These are phyloP conservation scores for Themeda triandra DNA, from an alignment of 176 grass and related monocot species.

Conservation along the genomic window DNA sequence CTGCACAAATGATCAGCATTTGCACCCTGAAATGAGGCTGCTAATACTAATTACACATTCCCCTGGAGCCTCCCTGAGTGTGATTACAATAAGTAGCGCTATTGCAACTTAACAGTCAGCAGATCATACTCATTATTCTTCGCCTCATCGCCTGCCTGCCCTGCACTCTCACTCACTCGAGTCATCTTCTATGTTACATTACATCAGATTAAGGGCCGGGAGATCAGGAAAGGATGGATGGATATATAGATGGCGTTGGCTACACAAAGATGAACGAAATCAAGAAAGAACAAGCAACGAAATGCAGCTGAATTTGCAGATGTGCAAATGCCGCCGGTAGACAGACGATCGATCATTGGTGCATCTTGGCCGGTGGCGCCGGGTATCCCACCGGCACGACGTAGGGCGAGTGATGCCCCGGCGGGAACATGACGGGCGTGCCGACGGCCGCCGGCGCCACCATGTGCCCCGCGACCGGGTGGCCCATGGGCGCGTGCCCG, in stretches of 20 bases:
- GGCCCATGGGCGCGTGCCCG: constrained; percentile 68
- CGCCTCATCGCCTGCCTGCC: not conserved
- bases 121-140: constrained; percentile 20
- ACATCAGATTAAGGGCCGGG: not conserved
- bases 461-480: constrained; percentile 67
- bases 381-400: constrained; percentile 86
- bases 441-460: constrained; percentile 64
- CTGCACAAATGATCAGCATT: not conserved
- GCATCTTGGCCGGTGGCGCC: constrained; percentile 62
- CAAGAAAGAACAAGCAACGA: constrained; percentile 13
- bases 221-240: constrained; percentile 17
- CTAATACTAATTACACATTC: constrained; percentile 44
- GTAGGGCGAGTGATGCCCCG: constrained; percentile 71
- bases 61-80: not conserved
- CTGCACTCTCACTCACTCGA: constrained; percentile 35
- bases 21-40: not conserved
- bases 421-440: constrained; percentile 91
- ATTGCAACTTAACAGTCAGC: constrained; percentile 44
- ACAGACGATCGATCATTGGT: constrained; percentile 25
- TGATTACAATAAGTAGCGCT: constrained; percentile 2
- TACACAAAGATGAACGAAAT: constrained; percentile 24
- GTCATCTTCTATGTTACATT: constrained; percentile 20
- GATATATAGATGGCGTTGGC: not conserved
- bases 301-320: not conserved
- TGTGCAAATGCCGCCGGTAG: not conserved